Conservation (phyloP, 2,329 filamentous ascomycete genomes). For the Berkeleyomyces basicola region DNA sequence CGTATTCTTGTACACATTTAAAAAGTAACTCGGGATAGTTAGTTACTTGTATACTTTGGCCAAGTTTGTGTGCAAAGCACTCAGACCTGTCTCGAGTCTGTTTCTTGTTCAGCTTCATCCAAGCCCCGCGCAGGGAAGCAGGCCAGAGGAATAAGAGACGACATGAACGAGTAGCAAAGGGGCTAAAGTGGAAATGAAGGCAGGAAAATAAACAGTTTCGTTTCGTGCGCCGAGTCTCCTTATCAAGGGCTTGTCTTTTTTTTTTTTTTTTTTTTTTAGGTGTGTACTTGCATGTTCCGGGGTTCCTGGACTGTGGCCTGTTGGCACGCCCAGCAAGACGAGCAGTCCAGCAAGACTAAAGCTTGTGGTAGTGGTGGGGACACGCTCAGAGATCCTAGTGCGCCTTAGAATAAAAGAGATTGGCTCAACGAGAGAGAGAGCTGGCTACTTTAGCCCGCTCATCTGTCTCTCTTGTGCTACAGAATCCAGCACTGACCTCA, state of each 20-base stretch:
- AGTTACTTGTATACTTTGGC: too few species aligned
- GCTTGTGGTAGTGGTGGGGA: too few species aligned
- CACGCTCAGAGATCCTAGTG: too few species aligned
- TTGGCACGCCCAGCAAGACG: too few species aligned
- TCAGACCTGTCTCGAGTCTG: neutral
- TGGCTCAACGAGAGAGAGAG: too few species aligned
- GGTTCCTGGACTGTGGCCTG: neutral
- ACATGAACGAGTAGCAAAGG: neutral
- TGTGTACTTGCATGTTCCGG: neutral
- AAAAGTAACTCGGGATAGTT: too few species aligned
- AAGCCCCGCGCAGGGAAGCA: neutral
- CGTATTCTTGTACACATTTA: neutral
- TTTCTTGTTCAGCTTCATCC: neutral
- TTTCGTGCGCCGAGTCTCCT: neutral
- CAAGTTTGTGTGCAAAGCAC: too few species aligned
- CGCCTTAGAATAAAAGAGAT: too few species aligned
- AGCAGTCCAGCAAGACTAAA: too few species aligned
- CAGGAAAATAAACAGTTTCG: neutral
- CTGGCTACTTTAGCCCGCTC: too few species aligned
- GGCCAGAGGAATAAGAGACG: neutral
- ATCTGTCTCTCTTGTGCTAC: neutral
- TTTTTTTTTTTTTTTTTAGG: too few species aligned
- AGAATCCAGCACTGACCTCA: too few species aligned
- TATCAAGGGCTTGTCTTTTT: neutral
- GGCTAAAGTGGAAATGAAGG: neutral